Evolutionary conservation across 805 yeast genomes (phyloP).

Genomic region (Sugiyamaella lignohabitans): DNA sequence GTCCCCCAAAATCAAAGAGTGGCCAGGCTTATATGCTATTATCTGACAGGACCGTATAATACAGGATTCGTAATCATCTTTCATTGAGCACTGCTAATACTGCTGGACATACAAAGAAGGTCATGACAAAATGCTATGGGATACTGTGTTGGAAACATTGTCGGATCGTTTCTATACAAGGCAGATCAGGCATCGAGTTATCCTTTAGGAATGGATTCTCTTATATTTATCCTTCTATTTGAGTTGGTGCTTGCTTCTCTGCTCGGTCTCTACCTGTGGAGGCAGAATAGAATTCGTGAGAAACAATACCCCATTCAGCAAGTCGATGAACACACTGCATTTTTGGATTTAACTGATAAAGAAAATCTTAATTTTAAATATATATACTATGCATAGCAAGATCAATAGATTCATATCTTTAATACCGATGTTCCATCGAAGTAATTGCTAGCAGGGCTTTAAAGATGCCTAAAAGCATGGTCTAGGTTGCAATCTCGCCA

Average conservation of each 20-base stretch:
- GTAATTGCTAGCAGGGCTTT: too few species aligned
- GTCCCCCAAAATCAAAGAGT: not conserved
- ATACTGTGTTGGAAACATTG: slow-evolving; percentile 26
- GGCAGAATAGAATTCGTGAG: not conserved
- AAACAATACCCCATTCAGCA: too few species aligned
- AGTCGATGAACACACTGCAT: not conserved
- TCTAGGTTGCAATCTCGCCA: too few species aligned
- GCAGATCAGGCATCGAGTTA: slow-evolving; percentile 12
- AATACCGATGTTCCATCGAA: too few species aligned
- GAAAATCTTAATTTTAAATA: not conserved
- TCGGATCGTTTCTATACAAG: slow-evolving; percentile 43
- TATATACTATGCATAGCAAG: not conserved
- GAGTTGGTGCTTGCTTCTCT: not conserved
- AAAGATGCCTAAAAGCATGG: too few species aligned
- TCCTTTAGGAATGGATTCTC: not conserved
- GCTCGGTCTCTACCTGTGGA: not conserved
- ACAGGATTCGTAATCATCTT: slow-evolving; percentile 12
- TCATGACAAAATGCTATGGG: slow-evolving; percentile 40
- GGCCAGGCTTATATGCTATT: slow-evolving; percentile 5
- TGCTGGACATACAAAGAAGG: slow-evolving; percentile 66
- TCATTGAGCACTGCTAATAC: slow-evolving; percentile 38
- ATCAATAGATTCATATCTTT: not conserved
- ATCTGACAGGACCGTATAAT: slow-evolving; percentile 8
- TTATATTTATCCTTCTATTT: too few species aligned
- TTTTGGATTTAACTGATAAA: not conserved